Conservation (phyloP, 1,284 basidiomycete species). For the Porogramme epimiltina region DNA sequence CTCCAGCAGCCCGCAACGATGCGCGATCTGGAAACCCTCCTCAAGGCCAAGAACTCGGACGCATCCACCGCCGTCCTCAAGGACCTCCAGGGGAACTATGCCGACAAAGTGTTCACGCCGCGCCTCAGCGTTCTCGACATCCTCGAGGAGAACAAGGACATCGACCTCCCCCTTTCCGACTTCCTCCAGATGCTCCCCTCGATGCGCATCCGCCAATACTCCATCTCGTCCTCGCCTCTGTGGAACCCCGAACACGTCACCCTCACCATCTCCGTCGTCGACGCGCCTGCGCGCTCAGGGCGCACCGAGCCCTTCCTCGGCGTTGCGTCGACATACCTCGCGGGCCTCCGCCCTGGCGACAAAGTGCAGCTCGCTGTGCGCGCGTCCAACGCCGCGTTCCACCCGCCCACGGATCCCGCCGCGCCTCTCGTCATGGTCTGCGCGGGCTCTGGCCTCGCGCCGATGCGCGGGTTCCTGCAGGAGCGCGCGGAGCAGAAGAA, state of each 20-base stretch:
- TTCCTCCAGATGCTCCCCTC: conserved; percentile 47
- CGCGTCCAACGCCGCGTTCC: conserved; percentile 42
- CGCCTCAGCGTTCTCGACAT: conserved; percentile 49
- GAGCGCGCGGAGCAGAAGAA: conserved; percentile 50
- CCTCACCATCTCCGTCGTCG: conserved; percentile 48
- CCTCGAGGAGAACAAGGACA: conserved; percentile 41
- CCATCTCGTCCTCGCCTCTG: conserved; percentile 54
- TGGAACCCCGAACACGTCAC: conserved; percentile 44
- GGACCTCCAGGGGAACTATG: conserved; percentile 34
- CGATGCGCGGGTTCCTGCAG: conserved; percentile 56
- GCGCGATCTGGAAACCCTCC: conserved; percentile 36
- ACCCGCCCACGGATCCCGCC: conserved; percentile 44
- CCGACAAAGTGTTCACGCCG: conserved; percentile 37
- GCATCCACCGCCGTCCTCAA: conserved; percentile 24
- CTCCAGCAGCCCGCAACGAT: conserved; percentile 47
- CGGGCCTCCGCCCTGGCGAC: conserved; percentile 42
- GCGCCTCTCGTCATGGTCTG: conserved; percentile 50
- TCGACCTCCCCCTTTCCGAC: conserved; percentile 39
- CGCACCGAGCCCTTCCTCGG: conserved; percentile 42
- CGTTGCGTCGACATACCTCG: conserved; percentile 51
- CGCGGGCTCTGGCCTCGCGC: conserved; percentile 52
- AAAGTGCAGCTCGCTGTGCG: conserved; percentile 47
- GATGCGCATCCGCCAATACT: conserved; percentile 54
- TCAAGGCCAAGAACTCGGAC: conserved; percentile 21
- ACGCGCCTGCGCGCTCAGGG: conserved; percentile 37